phyloP scores from a whole-genome alignment of 2,329 filamentous ascomycete species.

The Hypocreales sp. region DNA sequence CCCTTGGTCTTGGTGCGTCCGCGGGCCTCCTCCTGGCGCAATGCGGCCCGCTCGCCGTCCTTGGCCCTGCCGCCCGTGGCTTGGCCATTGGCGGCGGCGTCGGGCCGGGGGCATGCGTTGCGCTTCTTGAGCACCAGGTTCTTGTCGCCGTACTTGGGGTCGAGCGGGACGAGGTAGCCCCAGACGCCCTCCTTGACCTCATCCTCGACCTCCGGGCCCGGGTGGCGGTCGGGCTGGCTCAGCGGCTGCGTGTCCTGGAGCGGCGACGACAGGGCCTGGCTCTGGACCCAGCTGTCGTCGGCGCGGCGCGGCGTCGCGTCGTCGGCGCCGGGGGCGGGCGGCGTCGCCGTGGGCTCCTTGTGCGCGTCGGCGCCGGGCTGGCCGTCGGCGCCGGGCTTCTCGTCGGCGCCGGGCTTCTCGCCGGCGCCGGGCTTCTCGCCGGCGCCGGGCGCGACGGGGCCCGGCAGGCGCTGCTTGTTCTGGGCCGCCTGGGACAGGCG shows the following conservation, averaged over 20 bases:
- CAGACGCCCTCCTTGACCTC: slow-evolving; percentile 77
- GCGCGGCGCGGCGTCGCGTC: slow-evolving; percentile 35
- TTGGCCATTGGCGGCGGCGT: slow-evolving; percentile 20
- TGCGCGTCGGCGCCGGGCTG: slow-evolving; percentile 25
- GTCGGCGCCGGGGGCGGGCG: slow-evolving; percentile 43
- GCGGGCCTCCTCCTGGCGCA: slow-evolving; percentile 42
- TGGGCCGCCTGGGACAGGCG: slow-evolving; percentile 43
- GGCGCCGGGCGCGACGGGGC: too few relatives aligned
- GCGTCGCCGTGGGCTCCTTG: slow-evolving; percentile 59
- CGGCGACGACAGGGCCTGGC: slow-evolving; percentile 37
- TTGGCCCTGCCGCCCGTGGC: slow-evolving; percentile 18
- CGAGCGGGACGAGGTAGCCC: slow-evolving; percentile 83
- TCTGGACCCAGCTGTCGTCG: slow-evolving; percentile 29
- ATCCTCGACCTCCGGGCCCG: slow-evolving; percentile 68
- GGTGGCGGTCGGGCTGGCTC: slow-evolving; percentile 59
- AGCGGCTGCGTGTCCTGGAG: slow-evolving; percentile 48
- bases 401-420: background rate
- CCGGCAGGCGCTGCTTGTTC: slow-evolving; percentile 42
- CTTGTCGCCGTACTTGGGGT: slow-evolving; percentile 49
- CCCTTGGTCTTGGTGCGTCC: slow-evolving; percentile 46
- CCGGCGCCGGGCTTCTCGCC: too few relatives aligned
- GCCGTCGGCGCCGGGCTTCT: background rate
- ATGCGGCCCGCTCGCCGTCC: slow-evolving; percentile 29
- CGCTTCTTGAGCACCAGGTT: slow-evolving; percentile 62
- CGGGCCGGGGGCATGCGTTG: slow-evolving; percentile 48